Evolutionary conservation across 257 asterid species (phyloP).

Genomic region (Forsythia suspensa): DNA sequence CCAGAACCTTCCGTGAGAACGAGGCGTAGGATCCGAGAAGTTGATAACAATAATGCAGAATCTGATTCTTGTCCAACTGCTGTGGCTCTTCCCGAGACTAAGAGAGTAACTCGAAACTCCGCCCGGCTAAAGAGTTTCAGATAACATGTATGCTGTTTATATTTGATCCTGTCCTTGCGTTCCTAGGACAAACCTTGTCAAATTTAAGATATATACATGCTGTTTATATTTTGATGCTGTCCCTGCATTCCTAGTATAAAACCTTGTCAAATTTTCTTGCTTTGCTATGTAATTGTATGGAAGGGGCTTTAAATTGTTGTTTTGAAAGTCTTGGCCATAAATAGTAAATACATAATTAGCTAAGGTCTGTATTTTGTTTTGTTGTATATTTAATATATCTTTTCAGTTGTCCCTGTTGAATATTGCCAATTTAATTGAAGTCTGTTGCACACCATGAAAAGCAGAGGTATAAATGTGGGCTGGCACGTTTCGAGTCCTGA

Average conservation of each 20-base stretch:
- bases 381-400: neutral
- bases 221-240: neutral
- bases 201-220: neutral
- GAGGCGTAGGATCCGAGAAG: slow-evolving; percentile 33
- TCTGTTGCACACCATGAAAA: no score
- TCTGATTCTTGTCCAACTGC: slow-evolving; percentile 25
- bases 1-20: slow-evolving; percentile 30
- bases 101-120: slow-evolving; percentile 58
- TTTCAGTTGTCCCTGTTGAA: neutral
- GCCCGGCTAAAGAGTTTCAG: slow-evolving; percentile 33
- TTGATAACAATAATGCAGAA: slow-evolving; percentile 19
- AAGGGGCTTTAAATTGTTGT: neutral
- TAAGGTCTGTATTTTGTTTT: no score
- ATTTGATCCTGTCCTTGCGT: neutral
- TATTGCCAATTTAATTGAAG: neutral
- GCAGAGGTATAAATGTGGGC: no score
- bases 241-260: neutral
- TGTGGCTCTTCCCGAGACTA: neutral
- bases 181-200: neutral
- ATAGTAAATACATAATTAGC: no score
- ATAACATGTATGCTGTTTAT: slow-evolving; percentile 22
- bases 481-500: no score
- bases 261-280: neutral
- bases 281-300: neutral
- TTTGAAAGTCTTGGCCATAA: neutral